phyloP scores from a whole-genome alignment of 352 stramenopile genomes.

The Pythium vanterpoolii region DNA sequence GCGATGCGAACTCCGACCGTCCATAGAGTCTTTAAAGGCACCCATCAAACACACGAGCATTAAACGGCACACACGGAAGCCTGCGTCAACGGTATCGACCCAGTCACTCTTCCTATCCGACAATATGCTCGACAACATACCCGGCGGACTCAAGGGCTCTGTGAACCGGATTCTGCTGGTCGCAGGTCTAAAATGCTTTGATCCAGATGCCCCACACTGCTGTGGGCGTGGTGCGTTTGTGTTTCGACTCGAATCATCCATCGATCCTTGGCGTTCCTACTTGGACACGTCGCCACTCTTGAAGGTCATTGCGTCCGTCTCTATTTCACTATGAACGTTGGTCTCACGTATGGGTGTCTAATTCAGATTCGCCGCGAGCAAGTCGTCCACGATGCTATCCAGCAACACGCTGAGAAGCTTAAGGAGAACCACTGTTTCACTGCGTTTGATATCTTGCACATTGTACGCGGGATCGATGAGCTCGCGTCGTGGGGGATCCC shows the following conservation, averaged over 20 bases:
- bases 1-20: slow-evolving; percentile 15
- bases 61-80: background rate
- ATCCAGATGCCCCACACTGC: slow-evolving; percentile 24
- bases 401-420: slow-evolving; percentile 34
- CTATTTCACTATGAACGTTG: background rate
- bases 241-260: slow-evolving; percentile 26
- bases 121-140: slow-evolving; percentile 54
- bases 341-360: background rate
- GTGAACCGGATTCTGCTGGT: slow-evolving; percentile 45
- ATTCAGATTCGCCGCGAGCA: slow-evolving; percentile 54
- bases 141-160: slow-evolving; percentile 44
- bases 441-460: slow-evolving; percentile 55
- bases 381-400: slow-evolving; percentile 37
- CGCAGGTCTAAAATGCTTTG: slow-evolving; percentile 43
- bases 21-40: background rate
- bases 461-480: slow-evolving; percentile 42
- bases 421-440: slow-evolving; percentile 47
- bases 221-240: slow-evolving; percentile 35
- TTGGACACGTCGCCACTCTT: slow-evolving; percentile 30
- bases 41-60: background rate
- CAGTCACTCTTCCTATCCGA: slow-evolving; percentile 27
- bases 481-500: slow-evolving; percentile 53
- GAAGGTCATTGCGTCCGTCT: slow-evolving; percentile 29
- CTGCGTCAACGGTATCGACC: background rate
- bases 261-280: slow-evolving; percentile 45